Base-by-base conservation (phyloP, 2,329 filamentous ascomycete genomes). In the Claviceps cyperi region DNA sequence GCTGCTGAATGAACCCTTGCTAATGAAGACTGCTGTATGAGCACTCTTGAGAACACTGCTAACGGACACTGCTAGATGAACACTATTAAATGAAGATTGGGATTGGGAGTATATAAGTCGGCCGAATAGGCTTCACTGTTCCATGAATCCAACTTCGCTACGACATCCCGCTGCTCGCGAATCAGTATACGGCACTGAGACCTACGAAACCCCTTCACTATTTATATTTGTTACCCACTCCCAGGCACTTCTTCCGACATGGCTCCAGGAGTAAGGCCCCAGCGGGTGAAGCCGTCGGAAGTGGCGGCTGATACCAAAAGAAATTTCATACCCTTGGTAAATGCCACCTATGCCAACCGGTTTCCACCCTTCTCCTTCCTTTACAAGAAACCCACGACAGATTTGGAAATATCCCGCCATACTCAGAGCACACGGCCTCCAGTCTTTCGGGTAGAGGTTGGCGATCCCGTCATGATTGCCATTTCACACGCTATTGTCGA, bases 221-320 rank as follows among this genome's bases (percentile, higher is more conserved):
- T 43, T 14, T n/a, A 35, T 22, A n/a, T 8, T 37, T 41, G 37
- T 37, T 43, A 14, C 6, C 28, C 22, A 21, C 39, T 19, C 21
- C 39, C 11, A 15, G 37, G 13, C n/a, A n/a, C 35, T 17, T 32
- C 43, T 47, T 41, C 46, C 48, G 51, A 43, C 32, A 68, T 68
- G 66, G 60, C 60, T 40, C 60, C 65, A 21, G 50, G 54, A 35
- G 57, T 61, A 43, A 66, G 57, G 54, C 58, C 63, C 32, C 59
- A 59, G 51, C 59, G 61, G 35, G 61, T 65, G 47, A 60, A 62
- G 58, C 66, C 66, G 35, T 66, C 81, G 40, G 83, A 87, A 55
- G 78, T 88, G 49, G 84, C 84, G 50, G 76, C 79, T 24, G 83
- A 86, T 62, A 83, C 82, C n/a, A 86, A 86, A 65, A 76, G 73